These are phyloP conservation scores for Panellus pusillus DNA, from an alignment of 768 basidiomycete genomes.

Conservation along the genomic window DNA sequence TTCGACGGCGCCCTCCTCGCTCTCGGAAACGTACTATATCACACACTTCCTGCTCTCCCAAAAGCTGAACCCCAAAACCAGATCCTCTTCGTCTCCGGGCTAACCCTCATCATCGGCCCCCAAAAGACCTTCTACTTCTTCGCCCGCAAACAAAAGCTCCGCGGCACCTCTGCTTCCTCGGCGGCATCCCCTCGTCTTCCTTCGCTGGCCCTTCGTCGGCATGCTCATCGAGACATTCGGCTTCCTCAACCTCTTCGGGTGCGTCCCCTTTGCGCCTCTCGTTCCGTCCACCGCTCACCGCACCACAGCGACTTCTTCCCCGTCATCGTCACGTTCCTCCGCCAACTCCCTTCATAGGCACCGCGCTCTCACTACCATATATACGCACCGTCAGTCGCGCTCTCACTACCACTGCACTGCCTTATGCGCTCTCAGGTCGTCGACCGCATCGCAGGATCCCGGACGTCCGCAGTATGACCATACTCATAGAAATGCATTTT, in stretches of 20 bases:
- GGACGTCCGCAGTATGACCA: slow-evolving; percentile 65
- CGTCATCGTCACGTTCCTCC: slow-evolving; percentile 93
- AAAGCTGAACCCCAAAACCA: slow-evolving; percentile 32
- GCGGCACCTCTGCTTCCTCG: slow-evolving; percentile 89
- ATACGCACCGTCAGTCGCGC: slow-evolving; percentile 70
- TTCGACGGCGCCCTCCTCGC: slow-evolving; percentile 96
- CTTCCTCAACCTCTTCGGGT: slow-evolving; percentile 98
- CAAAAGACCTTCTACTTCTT: slow-evolving; percentile 99
- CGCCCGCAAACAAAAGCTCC: slow-evolving; percentile 90
- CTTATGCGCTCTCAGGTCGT: slow-evolving; percentile 51
- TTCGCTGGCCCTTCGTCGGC: slow-evolving; percentile 94
- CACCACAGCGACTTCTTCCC: slow-evolving; percentile 95
- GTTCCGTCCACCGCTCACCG: background rate
- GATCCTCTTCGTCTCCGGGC: slow-evolving; percentile 92
- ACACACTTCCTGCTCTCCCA: background rate
- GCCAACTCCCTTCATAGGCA: slow-evolving; percentile 94
- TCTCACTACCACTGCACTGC: background rate
- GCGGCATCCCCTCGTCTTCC: slow-evolving; percentile 88
- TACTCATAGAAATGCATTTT: slow-evolving; percentile 14
- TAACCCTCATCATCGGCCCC: slow-evolving; percentile 96
- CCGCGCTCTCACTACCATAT: slow-evolving; percentile 81
- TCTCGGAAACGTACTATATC: slow-evolving; percentile 79
- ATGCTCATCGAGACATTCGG: slow-evolving; percentile 94
- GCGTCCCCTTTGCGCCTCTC: slow-evolving; percentile 18
- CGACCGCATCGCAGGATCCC: slow-evolving; percentile 78